phyloP scores from a whole-genome alignment of 75 land plant genomes.

The Pinus taeda region DNA sequence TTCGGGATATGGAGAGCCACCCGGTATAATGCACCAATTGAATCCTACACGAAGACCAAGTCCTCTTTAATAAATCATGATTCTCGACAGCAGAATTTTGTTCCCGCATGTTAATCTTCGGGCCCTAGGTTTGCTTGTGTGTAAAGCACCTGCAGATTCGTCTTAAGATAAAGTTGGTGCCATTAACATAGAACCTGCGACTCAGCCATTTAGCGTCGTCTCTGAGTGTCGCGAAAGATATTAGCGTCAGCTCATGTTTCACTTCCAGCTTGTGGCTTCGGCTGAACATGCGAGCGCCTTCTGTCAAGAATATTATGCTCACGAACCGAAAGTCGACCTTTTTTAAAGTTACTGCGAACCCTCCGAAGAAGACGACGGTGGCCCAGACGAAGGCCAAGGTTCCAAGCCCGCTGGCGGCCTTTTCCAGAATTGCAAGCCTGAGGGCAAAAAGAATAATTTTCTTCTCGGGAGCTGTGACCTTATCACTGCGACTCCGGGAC shows the following conservation, averaged over 20 bases:
- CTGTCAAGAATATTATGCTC: conserved; percentile 61
- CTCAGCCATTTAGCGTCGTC: not conserved
- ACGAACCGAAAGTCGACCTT: conserved; percentile 73
- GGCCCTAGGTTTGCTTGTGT: not conserved
- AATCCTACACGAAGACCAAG: conserved; percentile 42
- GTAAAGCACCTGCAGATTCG: not conserved
- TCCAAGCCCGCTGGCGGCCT: conserved; percentile 31
- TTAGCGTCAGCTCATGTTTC: conserved; percentile 68
- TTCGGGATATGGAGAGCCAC: conserved; percentile 24
- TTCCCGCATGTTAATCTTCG: not conserved
- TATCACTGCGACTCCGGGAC: too few relatives aligned
- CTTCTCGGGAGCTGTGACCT: too few relatives aligned
- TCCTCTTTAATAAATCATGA: conserved; percentile 17
- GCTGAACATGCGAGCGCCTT: conserved; percentile 71
- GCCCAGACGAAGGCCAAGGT: conserved; percentile 85
- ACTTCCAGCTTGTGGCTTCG: conserved; percentile 70
- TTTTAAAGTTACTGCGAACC: conserved; percentile 52
- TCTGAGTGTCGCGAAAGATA: conserved; percentile 16
- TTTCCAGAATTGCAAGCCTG: too few relatives aligned
- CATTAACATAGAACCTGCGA: too few relatives aligned
- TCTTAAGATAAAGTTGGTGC: not conserved
- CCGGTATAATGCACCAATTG: conserved; percentile 56
- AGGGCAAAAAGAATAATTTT: too few relatives aligned
- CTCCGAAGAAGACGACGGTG: conserved; percentile 74
- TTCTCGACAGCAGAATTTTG: not conserved